Percentiles rank a stretch among this genome's conserved stretches.
phyloP scores from a whole-genome alignment of 495 filamentous ascomycete species.

The Corynascus novoguineensis region DNA sequence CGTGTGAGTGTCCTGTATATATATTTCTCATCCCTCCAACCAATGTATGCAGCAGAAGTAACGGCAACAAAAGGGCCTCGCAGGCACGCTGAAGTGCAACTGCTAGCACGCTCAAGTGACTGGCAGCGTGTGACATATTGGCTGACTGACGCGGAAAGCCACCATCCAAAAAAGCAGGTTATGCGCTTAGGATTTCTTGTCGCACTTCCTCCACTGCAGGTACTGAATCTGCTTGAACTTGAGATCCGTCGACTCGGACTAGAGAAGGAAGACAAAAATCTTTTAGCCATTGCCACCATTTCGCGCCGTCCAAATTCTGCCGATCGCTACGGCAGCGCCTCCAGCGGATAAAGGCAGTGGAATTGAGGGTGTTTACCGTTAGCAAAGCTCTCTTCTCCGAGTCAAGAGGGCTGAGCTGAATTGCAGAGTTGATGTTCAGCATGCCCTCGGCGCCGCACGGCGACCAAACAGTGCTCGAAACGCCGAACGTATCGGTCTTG shows the following conservation, averaged over 20 bases:
- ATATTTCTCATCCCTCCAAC: too few species aligned
- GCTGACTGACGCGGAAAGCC: too few species aligned
- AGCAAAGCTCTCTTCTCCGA: slow-evolving; percentile 17
- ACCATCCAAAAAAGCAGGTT: too few species aligned
- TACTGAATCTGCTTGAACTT: slow-evolving; percentile 30
- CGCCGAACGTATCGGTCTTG: slow-evolving; percentile 35
- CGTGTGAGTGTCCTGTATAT: too few species aligned
- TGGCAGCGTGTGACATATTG: too few species aligned
- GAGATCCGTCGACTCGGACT: slow-evolving; percentile 35
- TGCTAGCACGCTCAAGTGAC: too few species aligned
- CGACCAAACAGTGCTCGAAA: slow-evolving; percentile 39
- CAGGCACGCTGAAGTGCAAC: too few species aligned
- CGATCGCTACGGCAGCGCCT: background rate
- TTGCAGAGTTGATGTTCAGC: slow-evolving; percentile 42
- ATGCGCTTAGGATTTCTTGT: slow-evolving; percentile 6
- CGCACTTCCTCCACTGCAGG: slow-evolving; percentile 31
- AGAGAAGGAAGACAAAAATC: background rate
- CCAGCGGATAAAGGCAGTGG: slow-evolving; percentile 15
- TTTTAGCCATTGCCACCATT: background rate
- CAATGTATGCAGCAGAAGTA: too few species aligned
- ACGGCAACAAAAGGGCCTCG: too few species aligned
- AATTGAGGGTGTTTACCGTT: slow-evolving; percentile 24
- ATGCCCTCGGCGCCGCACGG: slow-evolving; percentile 37
- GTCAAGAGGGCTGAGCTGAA: slow-evolving; percentile 29
- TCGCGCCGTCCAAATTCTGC: background rate